Conservation (phyloP, 441 rosid genomes). For the Aquilaria agallochum region DNA sequence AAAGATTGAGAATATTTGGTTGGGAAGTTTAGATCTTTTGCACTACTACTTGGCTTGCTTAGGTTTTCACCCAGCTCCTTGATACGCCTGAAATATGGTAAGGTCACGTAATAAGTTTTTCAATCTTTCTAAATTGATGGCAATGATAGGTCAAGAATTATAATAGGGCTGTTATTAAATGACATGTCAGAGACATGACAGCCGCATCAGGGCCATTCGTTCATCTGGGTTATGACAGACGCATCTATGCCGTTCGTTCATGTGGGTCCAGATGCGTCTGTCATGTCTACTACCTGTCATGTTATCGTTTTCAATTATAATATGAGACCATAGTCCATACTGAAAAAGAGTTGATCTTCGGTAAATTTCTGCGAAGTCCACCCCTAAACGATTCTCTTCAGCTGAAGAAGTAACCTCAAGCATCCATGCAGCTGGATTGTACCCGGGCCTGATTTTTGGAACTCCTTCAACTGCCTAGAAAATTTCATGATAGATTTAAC, state of each 20-base stretch:
- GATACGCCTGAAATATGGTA: slow-evolving; percentile 49
- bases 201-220: no score
- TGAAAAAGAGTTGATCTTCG: slow-evolving; percentile 60
- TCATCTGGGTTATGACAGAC: no score
- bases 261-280: no score
- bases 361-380: slow-evolving; percentile 91
- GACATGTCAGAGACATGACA: no score
- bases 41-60: slow-evolving; percentile 60
- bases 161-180: no score
- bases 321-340: slow-evolving; percentile 34
- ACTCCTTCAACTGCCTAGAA: slow-evolving; percentile 79
- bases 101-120: not conserved
- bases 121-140: no score
- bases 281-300: no score
- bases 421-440: slow-evolving; percentile 99
- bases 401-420: slow-evolving; percentile 79
- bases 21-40: slow-evolving; percentile 72
- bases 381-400: slow-evolving; percentile 68
- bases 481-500: slow-evolving; percentile 6
- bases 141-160: no score
- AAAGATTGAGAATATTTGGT: slow-evolving; percentile 77
- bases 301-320: no score
- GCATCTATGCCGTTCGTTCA: no score
- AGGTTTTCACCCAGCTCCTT: slow-evolving; percentile 68
- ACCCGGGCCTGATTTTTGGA: slow-evolving; percentile 68